These are phyloP conservation scores for Orobanche coerulescens DNA, from an alignment of 257 asterid species.

Conservation along the genomic window DNA sequence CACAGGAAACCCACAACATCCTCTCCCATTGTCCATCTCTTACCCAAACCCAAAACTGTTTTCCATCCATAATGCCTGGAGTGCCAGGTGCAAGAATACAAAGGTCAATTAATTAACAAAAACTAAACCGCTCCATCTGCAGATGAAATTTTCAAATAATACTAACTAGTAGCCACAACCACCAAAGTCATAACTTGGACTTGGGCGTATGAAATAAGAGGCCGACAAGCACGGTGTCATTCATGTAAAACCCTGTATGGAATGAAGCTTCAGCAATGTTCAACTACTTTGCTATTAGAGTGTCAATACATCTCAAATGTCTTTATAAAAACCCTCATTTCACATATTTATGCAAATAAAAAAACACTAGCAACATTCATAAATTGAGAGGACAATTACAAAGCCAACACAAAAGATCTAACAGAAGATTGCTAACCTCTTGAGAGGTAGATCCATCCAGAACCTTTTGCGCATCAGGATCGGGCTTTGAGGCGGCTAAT, in stretches of 20 bases:
- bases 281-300: no score
- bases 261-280: not conserved
- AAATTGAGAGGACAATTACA: not conserved
- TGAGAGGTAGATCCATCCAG: slow-evolving; percentile 39
- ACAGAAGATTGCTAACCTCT: slow-evolving; percentile 45
- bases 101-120: no score
- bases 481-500: slow-evolving; percentile 78
- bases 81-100: no score
- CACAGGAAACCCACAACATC: no score
- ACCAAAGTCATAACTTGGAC: not conserved
- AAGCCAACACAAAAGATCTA: not conserved
- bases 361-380: not conserved
- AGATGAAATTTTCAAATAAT: no score
- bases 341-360: not conserved
- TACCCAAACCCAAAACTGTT: no score
- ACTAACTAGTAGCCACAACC: not conserved
- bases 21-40: no score
- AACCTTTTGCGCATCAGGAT: slow-evolving; percentile 55
- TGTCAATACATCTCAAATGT: not conserved
- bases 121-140: no score
- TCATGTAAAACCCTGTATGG: no score
- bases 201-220: no score
- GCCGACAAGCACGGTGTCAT: no score
- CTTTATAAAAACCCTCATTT: not conserved
- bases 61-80: no score